A percentile compares a stretch with the other conserved stretches of the same genome.
These are phyloP conservation scores for Pseudopyricularia javanii DNA, from an alignment of 2,329 filamentous ascomycete species.

Conservation along the genomic window DNA sequence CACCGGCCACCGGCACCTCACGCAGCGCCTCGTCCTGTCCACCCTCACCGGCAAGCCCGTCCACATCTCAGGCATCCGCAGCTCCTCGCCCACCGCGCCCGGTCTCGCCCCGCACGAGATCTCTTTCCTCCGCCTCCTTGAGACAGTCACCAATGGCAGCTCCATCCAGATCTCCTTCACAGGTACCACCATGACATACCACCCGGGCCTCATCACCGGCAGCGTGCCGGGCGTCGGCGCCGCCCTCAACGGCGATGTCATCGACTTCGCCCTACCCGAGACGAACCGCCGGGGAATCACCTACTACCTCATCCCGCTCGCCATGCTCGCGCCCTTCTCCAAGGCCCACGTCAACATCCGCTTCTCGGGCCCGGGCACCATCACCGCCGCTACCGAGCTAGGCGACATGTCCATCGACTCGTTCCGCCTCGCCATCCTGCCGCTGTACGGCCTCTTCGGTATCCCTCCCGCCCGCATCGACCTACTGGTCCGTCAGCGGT, in stretches of 20 bases:
- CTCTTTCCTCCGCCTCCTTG: slow-evolving; percentile 88
- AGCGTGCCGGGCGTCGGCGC: slow-evolving; percentile 66
- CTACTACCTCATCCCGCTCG: slow-evolving; percentile 85
- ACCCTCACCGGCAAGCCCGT: slow-evolving; percentile 83
- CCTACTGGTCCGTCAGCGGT: slow-evolving; percentile 67
- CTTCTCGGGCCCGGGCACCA: slow-evolving; percentile 82
- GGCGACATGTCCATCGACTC: slow-evolving; percentile 89
- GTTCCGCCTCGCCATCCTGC: slow-evolving; percentile 84
- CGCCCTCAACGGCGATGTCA: slow-evolving; percentile 52
- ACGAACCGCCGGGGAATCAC: slow-evolving; percentile 71
- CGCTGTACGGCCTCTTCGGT: slow-evolving; percentile 81
- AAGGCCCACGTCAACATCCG: slow-evolving; percentile 85
- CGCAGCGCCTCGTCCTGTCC: slow-evolving; percentile 74
- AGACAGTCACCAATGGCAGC: slow-evolving; percentile 88
- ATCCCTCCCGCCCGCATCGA: slow-evolving; percentile 73
- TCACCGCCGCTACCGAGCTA: slow-evolving; percentile 71
- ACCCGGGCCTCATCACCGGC: slow-evolving; percentile 84
- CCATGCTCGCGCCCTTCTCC: slow-evolving; percentile 82
- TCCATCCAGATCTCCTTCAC: slow-evolving; percentile 94
- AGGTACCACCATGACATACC: slow-evolving; percentile 84
- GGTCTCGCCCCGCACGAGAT: slow-evolving; percentile 88
- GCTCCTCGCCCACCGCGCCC: slow-evolving; percentile 71
- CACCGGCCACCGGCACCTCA: slow-evolving; percentile 71
- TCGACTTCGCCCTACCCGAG: slow-evolving; percentile 69
- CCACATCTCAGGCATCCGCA: slow-evolving; percentile 88